These are phyloP conservation scores for Pseudopithomyces maydicus DNA, from an alignment of 2,329 filamentous ascomycete species.

Conservation along the genomic window DNA sequence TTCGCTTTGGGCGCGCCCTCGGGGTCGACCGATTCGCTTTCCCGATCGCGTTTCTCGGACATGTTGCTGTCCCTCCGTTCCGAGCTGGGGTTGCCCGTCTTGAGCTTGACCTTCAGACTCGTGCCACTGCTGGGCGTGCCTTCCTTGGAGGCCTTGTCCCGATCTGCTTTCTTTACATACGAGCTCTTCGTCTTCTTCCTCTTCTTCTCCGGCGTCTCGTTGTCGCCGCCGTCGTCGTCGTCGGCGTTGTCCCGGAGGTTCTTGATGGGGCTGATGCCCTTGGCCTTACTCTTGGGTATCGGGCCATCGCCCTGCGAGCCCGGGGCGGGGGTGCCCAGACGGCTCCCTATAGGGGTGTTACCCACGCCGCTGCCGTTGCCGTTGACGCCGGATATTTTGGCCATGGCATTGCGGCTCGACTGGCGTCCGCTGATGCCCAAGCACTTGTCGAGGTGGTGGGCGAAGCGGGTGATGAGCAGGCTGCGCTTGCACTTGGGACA, in stretches of 20 bases:
- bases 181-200: constrained; percentile 56
- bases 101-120: constrained; percentile 41
- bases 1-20: constrained; percentile 41
- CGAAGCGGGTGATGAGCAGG: constrained; percentile 64
- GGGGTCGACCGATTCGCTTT: constrained; percentile 34
- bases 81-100: constrained; percentile 25
- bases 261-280: constrained; percentile 42
- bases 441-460: constrained; percentile 66
- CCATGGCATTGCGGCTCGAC: constrained; percentile 56
- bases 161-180: constrained; percentile 47
- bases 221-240: constrained; percentile 48
- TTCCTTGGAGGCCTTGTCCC: constrained; percentile 32
- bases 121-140: constrained; percentile 14
- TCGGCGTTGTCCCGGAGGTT: constrained; percentile 33
- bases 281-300: constrained; percentile 35
- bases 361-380: constrained; percentile 42
- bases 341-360: constrained; percentile 51
- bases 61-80: constrained; percentile 38
- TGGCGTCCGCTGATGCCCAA: constrained; percentile 62
- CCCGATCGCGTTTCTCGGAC: constrained; percentile 35
- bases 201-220: constrained; percentile 51
- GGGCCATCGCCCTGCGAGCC: constrained; percentile 35
- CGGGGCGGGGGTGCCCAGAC: constrained; percentile 49
- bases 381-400: constrained; percentile 47
- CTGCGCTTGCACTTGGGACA: constrained; percentile 67